Evolutionary conservation across 495 filamentous ascomycete species (phyloP).

Genomic region (Lophiostoma macrostomum): DNA sequence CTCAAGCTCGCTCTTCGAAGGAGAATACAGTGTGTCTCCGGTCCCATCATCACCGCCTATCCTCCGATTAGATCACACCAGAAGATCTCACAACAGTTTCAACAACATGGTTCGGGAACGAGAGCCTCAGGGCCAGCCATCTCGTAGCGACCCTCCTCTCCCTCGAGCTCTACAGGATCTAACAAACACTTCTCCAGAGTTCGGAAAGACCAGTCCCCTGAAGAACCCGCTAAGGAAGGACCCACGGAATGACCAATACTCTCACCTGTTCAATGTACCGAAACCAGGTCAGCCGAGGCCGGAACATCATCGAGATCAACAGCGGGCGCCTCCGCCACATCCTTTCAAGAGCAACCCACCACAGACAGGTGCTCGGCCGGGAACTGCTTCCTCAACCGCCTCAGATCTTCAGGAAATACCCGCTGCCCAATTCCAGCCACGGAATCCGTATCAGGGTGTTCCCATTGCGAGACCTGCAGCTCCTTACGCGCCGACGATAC

Average conservation of each 20-base stretch:
- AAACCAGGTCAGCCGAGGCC: constrained; percentile 27
- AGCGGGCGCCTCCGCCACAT: neutral
- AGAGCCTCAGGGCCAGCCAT: constrained; percentile 25
- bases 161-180: constrained; percentile 28
- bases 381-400: constrained; percentile 20
- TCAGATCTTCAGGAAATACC: constrained; percentile 32
- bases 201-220: constrained; percentile 56
- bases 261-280: constrained; percentile 29
- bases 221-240: constrained; percentile 40
- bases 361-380: constrained; percentile 10
- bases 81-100: neutral
- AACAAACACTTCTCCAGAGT: constrained; percentile 48
- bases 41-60: neutral
- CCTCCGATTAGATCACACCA: neutral
- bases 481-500: constrained; percentile 19
- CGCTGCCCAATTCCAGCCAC: constrained; percentile 27
- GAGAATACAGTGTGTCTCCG: neutral
- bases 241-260: constrained; percentile 19
- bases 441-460: constrained; percentile 37
- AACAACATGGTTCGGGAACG: constrained; percentile 37
- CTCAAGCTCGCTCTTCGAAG: constrained; percentile 26
- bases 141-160: constrained; percentile 20
- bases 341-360: constrained; percentile 6
- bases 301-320: constrained; percentile 25
- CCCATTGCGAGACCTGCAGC: constrained; percentile 35